Evolutionary conservation across 768 basidiomycete species (phyloP).

Genomic region (Hydnomerulius pinastri): DNA sequence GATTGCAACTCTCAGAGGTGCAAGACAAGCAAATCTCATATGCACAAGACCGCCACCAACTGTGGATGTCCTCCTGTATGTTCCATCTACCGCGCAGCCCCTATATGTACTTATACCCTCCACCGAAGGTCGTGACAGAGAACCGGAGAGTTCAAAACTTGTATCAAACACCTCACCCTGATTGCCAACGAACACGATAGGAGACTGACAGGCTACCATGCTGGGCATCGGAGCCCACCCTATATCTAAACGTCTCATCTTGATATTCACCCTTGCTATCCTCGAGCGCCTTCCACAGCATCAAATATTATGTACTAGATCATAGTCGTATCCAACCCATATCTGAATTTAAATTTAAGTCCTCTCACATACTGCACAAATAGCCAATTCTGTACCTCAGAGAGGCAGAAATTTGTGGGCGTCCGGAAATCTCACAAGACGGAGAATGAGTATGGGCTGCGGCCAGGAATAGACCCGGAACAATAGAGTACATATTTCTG

Average conservation of each 20-base stretch:
- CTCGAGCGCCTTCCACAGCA: conserved; percentile 2
- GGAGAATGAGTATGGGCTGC: not conserved
- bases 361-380: conserved; percentile 15
- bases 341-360: conserved; percentile 6
- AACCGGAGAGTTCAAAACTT: conserved; percentile 38
- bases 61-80: conserved; percentile 33
- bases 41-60: conserved; percentile 36
- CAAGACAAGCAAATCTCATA: conserved; percentile 37
- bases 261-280: not conserved
- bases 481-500: not conserved
- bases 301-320: conserved; percentile 1
- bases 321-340: too few relatives aligned
- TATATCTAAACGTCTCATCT: not conserved
- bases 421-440: not conserved
- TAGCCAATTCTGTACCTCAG: not conserved
- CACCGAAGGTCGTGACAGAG: conserved; percentile 34
- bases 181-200: conserved; percentile 29
- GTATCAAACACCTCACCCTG: conserved; percentile 36
- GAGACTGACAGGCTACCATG: not conserved
- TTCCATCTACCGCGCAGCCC: conserved; percentile 6
- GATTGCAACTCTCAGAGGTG: conserved; percentile 34
- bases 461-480: not conserved
- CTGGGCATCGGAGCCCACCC: not conserved
- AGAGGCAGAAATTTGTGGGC: conserved; percentile 6
- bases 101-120: conserved; percentile 11